These are phyloP conservation scores for Vinca minor DNA, from an alignment of 257 asterid species.

Conservation along the genomic window DNA sequence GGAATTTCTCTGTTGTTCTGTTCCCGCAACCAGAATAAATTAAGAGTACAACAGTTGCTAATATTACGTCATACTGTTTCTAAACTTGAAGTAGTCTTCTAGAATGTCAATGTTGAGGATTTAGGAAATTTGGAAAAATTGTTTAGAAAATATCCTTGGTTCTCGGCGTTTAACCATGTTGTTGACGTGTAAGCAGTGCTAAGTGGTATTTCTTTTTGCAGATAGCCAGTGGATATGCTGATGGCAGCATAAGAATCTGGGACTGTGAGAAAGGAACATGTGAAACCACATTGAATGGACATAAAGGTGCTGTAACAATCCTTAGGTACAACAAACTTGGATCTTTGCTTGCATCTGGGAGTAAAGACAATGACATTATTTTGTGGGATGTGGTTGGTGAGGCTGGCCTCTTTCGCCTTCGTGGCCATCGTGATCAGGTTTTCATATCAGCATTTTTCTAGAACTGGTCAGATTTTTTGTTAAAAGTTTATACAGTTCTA, in stretches of 20 bases:
- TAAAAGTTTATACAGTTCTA: not conserved
- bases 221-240: constrained; percentile 91
- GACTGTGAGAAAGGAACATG: constrained; percentile 72
- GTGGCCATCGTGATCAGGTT: constrained; percentile 98
- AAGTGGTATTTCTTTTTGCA: constrained; percentile 28
- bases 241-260: constrained; percentile 92
- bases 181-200: constrained; percentile 2
- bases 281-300: constrained; percentile 89
- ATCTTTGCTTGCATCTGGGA: constrained; percentile 86
- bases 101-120: not conserved
- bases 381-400: constrained; percentile 94
- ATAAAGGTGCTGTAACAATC: constrained; percentile 71
- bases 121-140: not conserved
- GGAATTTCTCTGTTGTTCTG: too few relatives aligned
- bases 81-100: not conserved
- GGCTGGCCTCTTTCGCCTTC: constrained; percentile 84
- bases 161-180: not conserved
- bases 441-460: constrained; percentile 9
- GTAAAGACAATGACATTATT: constrained; percentile 89
- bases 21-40: not conserved
- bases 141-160: not conserved
- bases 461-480: constrained; percentile 5
- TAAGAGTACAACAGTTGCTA: not conserved
- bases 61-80: not conserved
- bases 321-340: constrained; percentile 71